Evolutionary conservation across 495 filamentous ascomycete species (phyloP).

Genomic region (Copromyces sp.): DNA sequence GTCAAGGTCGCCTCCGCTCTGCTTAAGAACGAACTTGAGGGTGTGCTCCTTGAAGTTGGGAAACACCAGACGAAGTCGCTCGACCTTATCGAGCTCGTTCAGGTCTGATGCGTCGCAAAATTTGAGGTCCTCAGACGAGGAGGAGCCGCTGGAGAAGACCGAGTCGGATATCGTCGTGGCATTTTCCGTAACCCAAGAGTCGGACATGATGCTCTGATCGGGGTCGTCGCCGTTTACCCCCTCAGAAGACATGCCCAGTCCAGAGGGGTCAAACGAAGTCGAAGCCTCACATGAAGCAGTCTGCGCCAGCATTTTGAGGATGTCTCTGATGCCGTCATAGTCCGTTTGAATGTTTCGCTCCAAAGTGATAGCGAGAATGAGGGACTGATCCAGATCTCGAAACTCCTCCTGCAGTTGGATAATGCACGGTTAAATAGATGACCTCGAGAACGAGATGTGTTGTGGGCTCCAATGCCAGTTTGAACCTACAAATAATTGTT

Average conservation of each 20-base stretch:
- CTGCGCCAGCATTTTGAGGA: conserved; percentile 48
- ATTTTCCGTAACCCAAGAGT: conserved; percentile 9
- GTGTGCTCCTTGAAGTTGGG: conserved; percentile 51
- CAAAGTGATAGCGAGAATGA: conserved; percentile 22
- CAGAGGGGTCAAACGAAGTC: conserved; percentile 69
- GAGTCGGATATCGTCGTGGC: conserved; percentile 23
- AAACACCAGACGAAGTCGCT: conserved; percentile 57
- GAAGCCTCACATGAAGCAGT: conserved; percentile 47
- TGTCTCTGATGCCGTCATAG: conserved; percentile 50
- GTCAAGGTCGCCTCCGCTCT: conserved; percentile 50
- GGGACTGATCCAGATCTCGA: conserved; percentile 19
- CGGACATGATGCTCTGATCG: not conserved
- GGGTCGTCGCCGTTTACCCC: conserved; percentile 5
- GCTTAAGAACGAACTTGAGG: conserved; percentile 53
- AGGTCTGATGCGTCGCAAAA: conserved; percentile 35
- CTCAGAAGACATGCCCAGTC: conserved; percentile 34
- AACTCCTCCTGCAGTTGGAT: conserved; percentile 19
- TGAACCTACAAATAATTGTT: not conserved
- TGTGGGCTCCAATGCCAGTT: not conserved
- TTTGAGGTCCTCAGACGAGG: conserved; percentile 7
- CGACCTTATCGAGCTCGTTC: conserved; percentile 46
- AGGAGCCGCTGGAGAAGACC: conserved; percentile 7
- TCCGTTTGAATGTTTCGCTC: conserved; percentile 53
- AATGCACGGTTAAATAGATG: not conserved
- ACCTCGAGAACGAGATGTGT: not conserved